A percentile compares a stretch with the other conserved stretches of the same genome.
Conservation (phyloP, 1,284 basidiomycete genomes). For the Cryptococcus sp. region DNA sequence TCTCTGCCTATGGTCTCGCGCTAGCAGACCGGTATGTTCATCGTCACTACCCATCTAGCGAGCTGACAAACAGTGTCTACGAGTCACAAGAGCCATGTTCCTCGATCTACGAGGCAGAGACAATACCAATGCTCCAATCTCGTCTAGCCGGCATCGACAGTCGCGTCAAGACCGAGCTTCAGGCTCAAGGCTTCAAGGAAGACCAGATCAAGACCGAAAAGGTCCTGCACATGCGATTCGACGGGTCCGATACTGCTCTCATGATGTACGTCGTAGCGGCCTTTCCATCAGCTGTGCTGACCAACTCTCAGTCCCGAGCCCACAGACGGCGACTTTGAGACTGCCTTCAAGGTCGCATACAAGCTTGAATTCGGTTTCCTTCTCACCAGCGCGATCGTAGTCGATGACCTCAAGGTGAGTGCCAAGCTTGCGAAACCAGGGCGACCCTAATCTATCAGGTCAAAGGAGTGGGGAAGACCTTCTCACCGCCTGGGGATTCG, state of each 20-base stretch:
- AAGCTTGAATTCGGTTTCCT: constrained; percentile 88
- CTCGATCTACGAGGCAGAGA: constrained; percentile 56
- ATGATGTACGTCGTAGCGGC: too few species aligned
- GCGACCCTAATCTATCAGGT: constrained; percentile 9
- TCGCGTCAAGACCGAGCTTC: constrained; percentile 63
- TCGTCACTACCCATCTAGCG: neutral
- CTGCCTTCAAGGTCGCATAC: constrained; percentile 71
- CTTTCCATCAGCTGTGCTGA: too few species aligned
- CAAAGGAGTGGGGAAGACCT: constrained; percentile 72
- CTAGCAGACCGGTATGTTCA: constrained; percentile 69
- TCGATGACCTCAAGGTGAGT: constrained; percentile 84
- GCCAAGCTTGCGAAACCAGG: neutral
- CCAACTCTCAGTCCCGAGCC: too few species aligned
- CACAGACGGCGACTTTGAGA: constrained; percentile 68
- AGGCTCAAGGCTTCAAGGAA: constrained; percentile 71
- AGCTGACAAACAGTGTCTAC: constrained; percentile 56
- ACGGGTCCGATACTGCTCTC: constrained; percentile 73
- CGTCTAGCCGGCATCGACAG: constrained; percentile 65
- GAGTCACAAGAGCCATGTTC: constrained; percentile 85
- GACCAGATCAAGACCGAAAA: constrained; percentile 68
- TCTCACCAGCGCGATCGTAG: constrained; percentile 72
- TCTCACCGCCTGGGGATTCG: constrained; percentile 72
- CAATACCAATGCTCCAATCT: constrained; percentile 53
- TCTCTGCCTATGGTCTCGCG: constrained; percentile 85
- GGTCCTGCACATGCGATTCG: constrained; percentile 87